These are phyloP conservation scores for Suhomyces sp. DNA, from an alignment of 805 yeast genomes.

Conservation along the genomic window DNA sequence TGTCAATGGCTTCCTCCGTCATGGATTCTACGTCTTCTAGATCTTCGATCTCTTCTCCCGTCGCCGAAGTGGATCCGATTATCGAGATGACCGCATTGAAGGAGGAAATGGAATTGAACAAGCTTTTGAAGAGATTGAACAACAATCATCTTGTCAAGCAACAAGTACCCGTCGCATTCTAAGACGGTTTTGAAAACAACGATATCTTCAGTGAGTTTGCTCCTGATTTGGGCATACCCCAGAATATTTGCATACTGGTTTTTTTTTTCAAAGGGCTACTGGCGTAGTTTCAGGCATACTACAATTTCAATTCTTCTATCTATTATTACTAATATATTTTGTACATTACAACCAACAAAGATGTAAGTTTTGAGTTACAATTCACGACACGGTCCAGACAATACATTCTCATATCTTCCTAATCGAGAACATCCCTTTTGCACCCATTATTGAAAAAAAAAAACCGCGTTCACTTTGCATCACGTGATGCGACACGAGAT, in stretches of 20 bases:
- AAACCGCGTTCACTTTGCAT: no score
- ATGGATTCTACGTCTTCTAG: constrained; percentile 9
- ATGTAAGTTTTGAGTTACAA: no score
- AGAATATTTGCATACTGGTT: neutral
- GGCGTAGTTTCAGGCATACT: constrained; percentile 5
- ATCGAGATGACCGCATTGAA: constrained; percentile 36
- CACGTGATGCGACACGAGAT: no score
- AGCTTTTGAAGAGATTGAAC: constrained; percentile 14
- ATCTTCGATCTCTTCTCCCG: constrained; percentile 6
- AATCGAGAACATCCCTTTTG: no score
- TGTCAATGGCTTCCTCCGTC: constrained; percentile 10
- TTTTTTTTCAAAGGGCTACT: neutral
- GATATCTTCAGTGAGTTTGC: no score
- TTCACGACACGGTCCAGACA: neutral
- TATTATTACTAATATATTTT: constrained; percentile 4
- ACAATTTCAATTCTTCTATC: constrained; percentile 3
- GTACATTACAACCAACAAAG: no score
- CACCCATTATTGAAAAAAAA: no score
- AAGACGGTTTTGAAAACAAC: no score
- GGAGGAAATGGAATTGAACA: constrained; percentile 34
- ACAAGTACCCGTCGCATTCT: neutral
- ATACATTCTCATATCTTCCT: no score
- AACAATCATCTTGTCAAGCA: neutral
- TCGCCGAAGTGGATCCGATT: constrained; percentile 27
- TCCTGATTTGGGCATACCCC: neutral